These are phyloP conservation scores for Gynandropsis gynandra DNA, from an alignment of 345 rosid species.

Conservation along the genomic window DNA sequence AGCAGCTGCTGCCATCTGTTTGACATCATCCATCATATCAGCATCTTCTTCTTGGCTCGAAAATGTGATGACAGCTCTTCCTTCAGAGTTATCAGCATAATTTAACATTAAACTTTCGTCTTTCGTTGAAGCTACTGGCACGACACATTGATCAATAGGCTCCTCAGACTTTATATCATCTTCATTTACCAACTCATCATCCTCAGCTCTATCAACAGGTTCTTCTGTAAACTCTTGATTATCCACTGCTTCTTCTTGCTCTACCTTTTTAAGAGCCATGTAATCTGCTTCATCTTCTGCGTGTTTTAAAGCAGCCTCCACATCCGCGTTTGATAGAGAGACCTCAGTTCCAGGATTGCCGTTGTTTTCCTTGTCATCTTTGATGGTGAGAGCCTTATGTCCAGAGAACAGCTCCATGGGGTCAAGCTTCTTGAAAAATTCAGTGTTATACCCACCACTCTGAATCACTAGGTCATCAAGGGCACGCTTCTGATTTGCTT, in stretches of 20 bases:
- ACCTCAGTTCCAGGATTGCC: constrained; percentile 37
- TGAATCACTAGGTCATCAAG: constrained; percentile 97
- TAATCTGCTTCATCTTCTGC: constrained; percentile 99
- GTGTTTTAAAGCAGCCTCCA: constrained; percentile 93
- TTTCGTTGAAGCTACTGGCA: constrained; percentile 29
- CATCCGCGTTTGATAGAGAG: constrained; percentile 79
- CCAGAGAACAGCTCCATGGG: constrained; percentile 96
- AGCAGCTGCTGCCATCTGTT: constrained; percentile 91
- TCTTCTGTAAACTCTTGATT: constrained; percentile 99
- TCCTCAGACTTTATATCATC: constrained; percentile 80
- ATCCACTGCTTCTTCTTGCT: constrained; percentile 97
- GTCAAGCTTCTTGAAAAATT: constrained; percentile 97
- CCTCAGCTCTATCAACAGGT: constrained; percentile 78
- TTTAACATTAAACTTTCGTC: constrained; percentile 32
- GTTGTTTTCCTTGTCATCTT: constrained; percentile 53
- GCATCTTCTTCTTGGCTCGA: constrained; percentile 72
- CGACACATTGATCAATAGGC: constrained; percentile 46
- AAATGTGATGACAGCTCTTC: constrained; percentile 42
- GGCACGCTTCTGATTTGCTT: constrained; percentile 98
- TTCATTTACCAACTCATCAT: constrained; percentile 80
- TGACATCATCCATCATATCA: constrained; percentile 89
- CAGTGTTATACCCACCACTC: constrained; percentile 95
- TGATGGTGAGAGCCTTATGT: constrained; percentile 48
- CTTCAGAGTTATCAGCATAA: constrained; percentile 40
- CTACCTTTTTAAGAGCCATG: constrained; percentile 97